Percentiles rank a stretch among this genome's conserved stretches.
phyloP scores from a whole-genome alignment of 176 grass and related monocot species.

The Carex myosuroides region DNA sequence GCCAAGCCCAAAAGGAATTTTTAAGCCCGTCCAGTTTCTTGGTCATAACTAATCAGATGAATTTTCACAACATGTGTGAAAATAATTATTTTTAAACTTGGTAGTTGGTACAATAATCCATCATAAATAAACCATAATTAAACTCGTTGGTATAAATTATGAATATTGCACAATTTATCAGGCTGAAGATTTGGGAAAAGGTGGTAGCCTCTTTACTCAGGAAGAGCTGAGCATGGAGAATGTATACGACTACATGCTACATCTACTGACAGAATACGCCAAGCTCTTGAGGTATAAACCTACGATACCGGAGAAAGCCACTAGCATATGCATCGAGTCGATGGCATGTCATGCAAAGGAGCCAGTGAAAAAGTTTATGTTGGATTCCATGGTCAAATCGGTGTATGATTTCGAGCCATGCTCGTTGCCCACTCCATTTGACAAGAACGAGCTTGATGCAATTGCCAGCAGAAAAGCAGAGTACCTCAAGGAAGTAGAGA shows the following conservation, averaged over 20 bases:
- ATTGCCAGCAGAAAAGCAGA: neutral
- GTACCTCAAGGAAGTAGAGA: slow-evolving; percentile 4
- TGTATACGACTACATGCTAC: slow-evolving; percentile 89
- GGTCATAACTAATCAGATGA: neutral
- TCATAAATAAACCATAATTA: neutral
- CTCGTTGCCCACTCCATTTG: slow-evolving; percentile 1
- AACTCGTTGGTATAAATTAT: neutral
- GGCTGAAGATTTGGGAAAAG: slow-evolving; percentile 70
- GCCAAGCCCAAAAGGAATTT: neutral
- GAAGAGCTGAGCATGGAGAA: slow-evolving; percentile 63
- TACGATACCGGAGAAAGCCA: slow-evolving; percentile 46
- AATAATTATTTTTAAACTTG: neutral
- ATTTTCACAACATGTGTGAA: neutral
- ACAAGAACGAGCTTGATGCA: slow-evolving; percentile 12
- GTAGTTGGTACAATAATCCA: no score
- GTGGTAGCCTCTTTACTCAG: slow-evolving; percentile 59
- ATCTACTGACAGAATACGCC: slow-evolving; percentile 68
- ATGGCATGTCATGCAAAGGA: slow-evolving; percentile 54
- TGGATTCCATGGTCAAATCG: slow-evolving; percentile 23
- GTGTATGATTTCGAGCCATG: slow-evolving; percentile 12
- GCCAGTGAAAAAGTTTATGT: slow-evolving; percentile 41
- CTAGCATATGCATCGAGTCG: slow-evolving; percentile 61
- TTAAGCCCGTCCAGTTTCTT: neutral
- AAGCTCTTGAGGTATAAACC: slow-evolving; percentile 76
- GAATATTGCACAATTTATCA: slow-evolving; percentile 16